These are phyloP conservation scores for Setomelanomma holmii DNA, from an alignment of 2,329 filamentous ascomycete species.

Conservation along the genomic window DNA sequence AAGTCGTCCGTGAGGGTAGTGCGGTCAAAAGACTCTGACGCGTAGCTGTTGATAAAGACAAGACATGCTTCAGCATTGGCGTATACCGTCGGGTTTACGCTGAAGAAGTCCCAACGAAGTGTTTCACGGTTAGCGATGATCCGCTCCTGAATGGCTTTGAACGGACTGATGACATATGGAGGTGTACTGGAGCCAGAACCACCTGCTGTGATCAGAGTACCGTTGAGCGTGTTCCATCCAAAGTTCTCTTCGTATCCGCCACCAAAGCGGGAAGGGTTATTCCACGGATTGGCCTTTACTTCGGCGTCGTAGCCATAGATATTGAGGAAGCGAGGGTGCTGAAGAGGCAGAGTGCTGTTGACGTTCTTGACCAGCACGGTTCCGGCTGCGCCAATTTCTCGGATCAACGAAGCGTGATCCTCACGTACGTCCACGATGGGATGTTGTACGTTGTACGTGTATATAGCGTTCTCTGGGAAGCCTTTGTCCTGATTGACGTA, in stretches of 20 bases:
- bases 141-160: conserved; percentile 48
- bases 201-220: conserved; percentile 53
- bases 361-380: conserved; percentile 59
- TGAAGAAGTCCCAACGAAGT: conserved; percentile 46
- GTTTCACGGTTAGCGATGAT: conserved; percentile 37
- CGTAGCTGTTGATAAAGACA: conserved; percentile 65
- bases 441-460: conserved; percentile 30
- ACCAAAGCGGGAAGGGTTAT: conserved; percentile 46
- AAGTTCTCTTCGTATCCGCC: conserved; percentile 51
- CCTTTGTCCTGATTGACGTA: conserved; percentile 50
- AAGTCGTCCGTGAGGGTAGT: conserved; percentile 24
- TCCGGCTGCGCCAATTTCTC: conserved; percentile 51
- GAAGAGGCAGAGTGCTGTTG: conserved; percentile 61
- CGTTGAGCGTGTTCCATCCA: conserved; percentile 42
- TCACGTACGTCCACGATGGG: conserved; percentile 57
- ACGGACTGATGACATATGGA: conserved; percentile 50
- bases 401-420: conserved; percentile 51
- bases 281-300: conserved; percentile 45
- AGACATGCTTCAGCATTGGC: conserved; percentile 54
- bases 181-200: conserved; percentile 51
- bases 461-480: conserved; percentile 33
- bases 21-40: conserved; percentile 44
- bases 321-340: conserved; percentile 50
- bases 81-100: conserved; percentile 38
- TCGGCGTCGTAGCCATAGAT: conserved; percentile 52